phyloP scores from a whole-genome alignment of 2,329 filamentous ascomycete species.

The Claviceps monticola region DNA sequence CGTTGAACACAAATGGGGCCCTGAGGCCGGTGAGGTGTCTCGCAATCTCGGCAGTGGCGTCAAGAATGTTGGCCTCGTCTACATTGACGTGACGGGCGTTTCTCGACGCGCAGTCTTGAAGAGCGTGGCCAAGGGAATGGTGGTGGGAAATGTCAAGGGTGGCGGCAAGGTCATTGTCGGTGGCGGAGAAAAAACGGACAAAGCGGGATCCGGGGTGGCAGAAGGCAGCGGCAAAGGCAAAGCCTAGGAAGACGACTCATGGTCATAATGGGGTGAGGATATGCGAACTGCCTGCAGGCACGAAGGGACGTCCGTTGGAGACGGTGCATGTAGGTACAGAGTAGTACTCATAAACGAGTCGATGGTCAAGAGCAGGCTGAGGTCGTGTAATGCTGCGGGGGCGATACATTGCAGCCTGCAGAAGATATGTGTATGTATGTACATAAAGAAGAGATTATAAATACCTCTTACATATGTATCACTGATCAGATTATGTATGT shows the following conservation, averaged over 20 bases:
- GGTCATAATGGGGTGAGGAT: constrained; percentile 16
- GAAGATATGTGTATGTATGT: background rate
- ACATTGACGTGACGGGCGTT: constrained; percentile 91
- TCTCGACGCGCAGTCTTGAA: constrained; percentile 82
- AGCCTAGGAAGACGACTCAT: constrained; percentile 2
- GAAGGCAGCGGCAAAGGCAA: constrained; percentile 12
- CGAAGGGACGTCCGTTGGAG: constrained; percentile 10
- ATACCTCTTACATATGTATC: background rate
- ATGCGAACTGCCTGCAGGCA: constrained; percentile 13
- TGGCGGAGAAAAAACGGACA: constrained; percentile 25
- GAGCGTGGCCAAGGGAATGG: constrained; percentile 93
- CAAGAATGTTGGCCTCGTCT: constrained; percentile 93
- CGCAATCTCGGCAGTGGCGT: constrained; percentile 67
- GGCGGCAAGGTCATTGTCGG: constrained; percentile 63
- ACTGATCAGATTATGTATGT: background rate
- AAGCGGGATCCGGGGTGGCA: constrained; percentile 8
- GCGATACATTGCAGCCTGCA: background rate
- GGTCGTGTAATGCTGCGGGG: background rate
- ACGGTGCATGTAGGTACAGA: background rate
- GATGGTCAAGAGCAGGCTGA: background rate
- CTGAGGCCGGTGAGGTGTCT: constrained; percentile 70
- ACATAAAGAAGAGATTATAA: background rate
- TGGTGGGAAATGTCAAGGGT: constrained; percentile 64
- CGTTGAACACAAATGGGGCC: constrained; percentile 78
- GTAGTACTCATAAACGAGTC: background rate